Conservation (phyloP, 78 protist species). For the Dictyostelium brefeldianum region DNA sequence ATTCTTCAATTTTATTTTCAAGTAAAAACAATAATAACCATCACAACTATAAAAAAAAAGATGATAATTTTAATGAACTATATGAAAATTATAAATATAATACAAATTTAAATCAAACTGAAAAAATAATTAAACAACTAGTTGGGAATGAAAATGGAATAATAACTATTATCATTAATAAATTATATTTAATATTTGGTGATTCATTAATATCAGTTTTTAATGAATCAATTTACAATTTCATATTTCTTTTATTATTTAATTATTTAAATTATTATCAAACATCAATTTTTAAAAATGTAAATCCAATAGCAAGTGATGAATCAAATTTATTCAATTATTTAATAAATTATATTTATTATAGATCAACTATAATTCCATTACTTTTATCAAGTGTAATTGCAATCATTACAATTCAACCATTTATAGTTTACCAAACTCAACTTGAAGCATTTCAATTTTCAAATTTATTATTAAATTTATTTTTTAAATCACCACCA, state of each 20-base stretch:
- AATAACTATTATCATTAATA: background rate
- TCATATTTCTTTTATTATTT: background rate
- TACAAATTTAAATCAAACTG: constrained; percentile 1
- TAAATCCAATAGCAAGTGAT: background rate
- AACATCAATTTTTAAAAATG: background rate
- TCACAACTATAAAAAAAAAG: background rate
- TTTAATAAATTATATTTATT: constrained; percentile 14
- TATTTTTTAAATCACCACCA: background rate
- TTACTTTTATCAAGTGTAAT: constrained; percentile 40
- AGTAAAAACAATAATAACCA: background rate
- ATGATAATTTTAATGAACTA: background rate
- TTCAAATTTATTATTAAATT: constrained; percentile 17
- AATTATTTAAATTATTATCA: background rate
- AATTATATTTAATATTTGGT: constrained; percentile 4
- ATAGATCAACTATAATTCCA: constrained; percentile 42
- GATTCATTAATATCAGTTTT: constrained; percentile 18
- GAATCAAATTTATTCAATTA: background rate
- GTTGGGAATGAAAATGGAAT: background rate
- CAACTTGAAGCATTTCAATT: constrained; percentile 35
- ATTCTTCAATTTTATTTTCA: background rate
- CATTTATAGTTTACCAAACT: constrained; percentile 21
- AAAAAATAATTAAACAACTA: background rate
- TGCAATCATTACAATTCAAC: constrained; percentile 26
- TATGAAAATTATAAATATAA: background rate
- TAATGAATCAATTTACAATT: constrained; percentile 4